These are phyloP conservation scores for Pochonia chlamydosporia DNA, from an alignment of 2,329 filamentous ascomycete genomes.

Conservation along the genomic window DNA sequence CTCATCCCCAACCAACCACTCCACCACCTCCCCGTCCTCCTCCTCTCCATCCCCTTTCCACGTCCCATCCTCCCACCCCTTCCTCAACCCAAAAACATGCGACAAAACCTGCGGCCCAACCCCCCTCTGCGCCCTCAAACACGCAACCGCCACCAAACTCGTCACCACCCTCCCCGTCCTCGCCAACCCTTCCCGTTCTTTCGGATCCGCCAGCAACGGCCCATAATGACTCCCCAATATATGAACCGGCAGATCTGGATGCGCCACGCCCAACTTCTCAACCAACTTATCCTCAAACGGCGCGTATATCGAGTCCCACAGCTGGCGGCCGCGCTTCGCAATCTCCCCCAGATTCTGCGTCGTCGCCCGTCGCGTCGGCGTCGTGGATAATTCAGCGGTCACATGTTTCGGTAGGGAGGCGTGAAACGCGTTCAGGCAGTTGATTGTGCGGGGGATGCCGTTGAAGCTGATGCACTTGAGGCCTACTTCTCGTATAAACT, in stretches of 20 bases:
- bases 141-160: conserved; percentile 66
- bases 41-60: conserved; percentile 30
- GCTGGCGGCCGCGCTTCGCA: conserved; percentile 50
- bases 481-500: conserved; percentile 69
- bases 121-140: conserved; percentile 71
- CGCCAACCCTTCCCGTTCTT: conserved; percentile 34
- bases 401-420: conserved; percentile 54
- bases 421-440: conserved; percentile 69
- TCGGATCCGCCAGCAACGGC: conserved; percentile 65
- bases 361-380: conserved; percentile 48
- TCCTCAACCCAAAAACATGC: conserved; percentile 75
- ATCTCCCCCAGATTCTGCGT: conserved; percentile 48
- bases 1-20: conserved; percentile 39
- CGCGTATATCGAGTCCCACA: conserved; percentile 74
- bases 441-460: conserved; percentile 78
- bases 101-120: conserved; percentile 77
- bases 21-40: conserved; percentile 27
- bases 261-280: conserved; percentile 64
- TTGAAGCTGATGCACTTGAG: conserved; percentile 77
- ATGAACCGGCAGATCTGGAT: conserved; percentile 76
- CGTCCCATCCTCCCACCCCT: conserved; percentile 65
- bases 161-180: conserved; percentile 66
- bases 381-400: conserved; percentile 44
- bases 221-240: conserved; percentile 73
- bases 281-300: conserved; percentile 69